Evolutionary conservation across 2,329 filamentous ascomycete genomes (phyloP).

Genomic region (Penicillium sp.): DNA sequence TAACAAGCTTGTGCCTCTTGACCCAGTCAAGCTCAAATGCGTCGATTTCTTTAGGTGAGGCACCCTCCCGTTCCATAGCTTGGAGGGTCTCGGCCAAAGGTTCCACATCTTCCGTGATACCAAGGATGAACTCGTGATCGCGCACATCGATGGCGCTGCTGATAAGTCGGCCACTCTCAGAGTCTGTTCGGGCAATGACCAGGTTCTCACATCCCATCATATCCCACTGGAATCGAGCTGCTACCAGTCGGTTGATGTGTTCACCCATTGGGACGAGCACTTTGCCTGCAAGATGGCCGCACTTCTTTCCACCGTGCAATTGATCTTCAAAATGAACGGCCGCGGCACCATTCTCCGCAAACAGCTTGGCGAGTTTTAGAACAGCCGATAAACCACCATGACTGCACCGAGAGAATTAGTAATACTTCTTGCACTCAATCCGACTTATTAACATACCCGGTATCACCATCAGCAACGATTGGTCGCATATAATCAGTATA

Average conservation of each 20-base stretch:
- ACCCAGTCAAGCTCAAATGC: constrained; percentile 85
- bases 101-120: constrained; percentile 73
- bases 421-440: neutral
- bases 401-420: constrained; percentile 38
- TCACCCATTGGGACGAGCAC: constrained; percentile 91
- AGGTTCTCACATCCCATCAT: constrained; percentile 96
- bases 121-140: constrained; percentile 95
- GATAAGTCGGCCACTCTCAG: constrained; percentile 86
- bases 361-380: constrained; percentile 93
- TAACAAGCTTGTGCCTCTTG: constrained; percentile 77
- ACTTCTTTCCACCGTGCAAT: constrained; percentile 97
- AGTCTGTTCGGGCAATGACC: constrained; percentile 91
- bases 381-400: constrained; percentile 92
- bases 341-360: constrained; percentile 94
- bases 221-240: constrained; percentile 95
- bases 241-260: constrained; percentile 92
- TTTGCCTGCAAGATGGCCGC: constrained; percentile 93
- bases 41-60: constrained; percentile 77
- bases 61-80: constrained; percentile 80
- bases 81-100: constrained; percentile 87
- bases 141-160: constrained; percentile 89
- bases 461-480: constrained; percentile 95
- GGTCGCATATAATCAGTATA: constrained; percentile 92
- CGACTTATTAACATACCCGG: constrained; percentile 54
- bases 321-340: constrained; percentile 98